Conservation (phyloP, 2,329 filamentous ascomycete genomes). For the Verticillium longisporum region DNA sequence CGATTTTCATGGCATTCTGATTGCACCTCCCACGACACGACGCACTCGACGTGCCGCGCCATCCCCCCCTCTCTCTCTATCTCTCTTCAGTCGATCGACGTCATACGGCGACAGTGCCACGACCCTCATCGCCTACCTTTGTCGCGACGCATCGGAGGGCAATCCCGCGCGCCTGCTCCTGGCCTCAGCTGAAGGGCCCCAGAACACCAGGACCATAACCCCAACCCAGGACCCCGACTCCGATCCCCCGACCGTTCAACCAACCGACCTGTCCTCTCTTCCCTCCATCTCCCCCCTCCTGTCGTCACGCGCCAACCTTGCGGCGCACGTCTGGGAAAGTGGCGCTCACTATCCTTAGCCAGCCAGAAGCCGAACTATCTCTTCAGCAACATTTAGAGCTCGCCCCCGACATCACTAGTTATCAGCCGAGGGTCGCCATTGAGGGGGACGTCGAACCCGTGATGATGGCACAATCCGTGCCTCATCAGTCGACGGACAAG, state of each 20-base stretch:
- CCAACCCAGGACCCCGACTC: background rate
- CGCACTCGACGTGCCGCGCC: constrained; percentile 2
- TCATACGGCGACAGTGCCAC: background rate
- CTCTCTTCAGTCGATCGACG: background rate
- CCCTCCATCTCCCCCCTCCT: background rate
- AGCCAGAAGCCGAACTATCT: constrained; percentile 48
- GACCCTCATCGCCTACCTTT: background rate
- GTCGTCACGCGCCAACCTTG: background rate
- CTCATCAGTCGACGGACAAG: constrained; percentile 60
- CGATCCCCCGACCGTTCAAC: background rate
- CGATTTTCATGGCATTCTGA: constrained; percentile 14
- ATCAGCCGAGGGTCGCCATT: constrained; percentile 31
- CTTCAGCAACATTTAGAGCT: constrained; percentile 55
- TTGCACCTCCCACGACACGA: constrained; percentile 9
- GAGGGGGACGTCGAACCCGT: constrained; percentile 53
- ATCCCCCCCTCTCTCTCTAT: background rate
- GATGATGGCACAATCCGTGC: constrained; percentile 68
- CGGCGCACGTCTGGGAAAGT: constrained; percentile 27
- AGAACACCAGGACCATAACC: background rate
- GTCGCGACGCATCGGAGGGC: background rate
- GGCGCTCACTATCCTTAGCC: constrained; percentile 50
- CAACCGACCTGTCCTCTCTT: background rate
- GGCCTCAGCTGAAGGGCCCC: background rate
- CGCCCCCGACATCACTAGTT: constrained; percentile 42
- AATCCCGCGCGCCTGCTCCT: background rate